These are phyloP conservation scores for Geranomyces variabilis DNA, from an alignment of 192 early-diverging fungal genomes.

Conservation along the genomic window DNA sequence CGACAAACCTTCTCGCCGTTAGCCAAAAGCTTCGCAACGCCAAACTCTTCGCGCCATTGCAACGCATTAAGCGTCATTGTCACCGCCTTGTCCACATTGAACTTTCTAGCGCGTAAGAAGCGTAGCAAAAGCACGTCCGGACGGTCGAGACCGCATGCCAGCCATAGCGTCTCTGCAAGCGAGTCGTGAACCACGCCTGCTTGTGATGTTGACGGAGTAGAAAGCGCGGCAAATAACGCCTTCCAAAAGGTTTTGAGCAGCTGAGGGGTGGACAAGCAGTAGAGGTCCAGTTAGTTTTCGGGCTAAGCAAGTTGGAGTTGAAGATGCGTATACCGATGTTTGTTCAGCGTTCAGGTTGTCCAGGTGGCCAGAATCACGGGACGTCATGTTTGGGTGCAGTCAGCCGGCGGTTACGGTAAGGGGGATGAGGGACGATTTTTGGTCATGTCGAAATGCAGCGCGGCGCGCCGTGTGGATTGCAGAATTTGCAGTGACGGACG, in stretches of 20 bases:
- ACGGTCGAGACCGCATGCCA: constrained; percentile 22
- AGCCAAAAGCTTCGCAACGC: constrained; percentile 56
- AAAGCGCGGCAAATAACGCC: background rate
- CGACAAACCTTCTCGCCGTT: constrained; percentile 66
- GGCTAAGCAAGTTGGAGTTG: too few relatives aligned
- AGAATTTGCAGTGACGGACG: too few relatives aligned
- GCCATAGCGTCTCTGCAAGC: constrained; percentile 25
- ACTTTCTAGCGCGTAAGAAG: constrained; percentile 88
- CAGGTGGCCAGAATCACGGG: constrained; percentile 28
- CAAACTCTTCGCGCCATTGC: constrained; percentile 73
- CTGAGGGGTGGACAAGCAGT: background rate
- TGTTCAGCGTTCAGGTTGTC: constrained; percentile 23
- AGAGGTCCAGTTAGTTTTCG: background rate
- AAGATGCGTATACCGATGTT: background rate
- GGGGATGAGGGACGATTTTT: too few relatives aligned
- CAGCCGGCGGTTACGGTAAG: too few relatives aligned
- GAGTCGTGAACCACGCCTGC: background rate
- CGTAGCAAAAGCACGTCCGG: constrained; percentile 61
- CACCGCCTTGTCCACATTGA: constrained; percentile 76
- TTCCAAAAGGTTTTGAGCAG: background rate
- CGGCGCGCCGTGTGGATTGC: too few relatives aligned
- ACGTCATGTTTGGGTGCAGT: constrained; percentile 16
- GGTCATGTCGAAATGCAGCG: too few relatives aligned
- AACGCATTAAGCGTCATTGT: constrained; percentile 72
- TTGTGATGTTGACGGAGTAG: background rate